Conservation (phyloP, 75 land plant genomes). For the Pinus taeda region DNA sequence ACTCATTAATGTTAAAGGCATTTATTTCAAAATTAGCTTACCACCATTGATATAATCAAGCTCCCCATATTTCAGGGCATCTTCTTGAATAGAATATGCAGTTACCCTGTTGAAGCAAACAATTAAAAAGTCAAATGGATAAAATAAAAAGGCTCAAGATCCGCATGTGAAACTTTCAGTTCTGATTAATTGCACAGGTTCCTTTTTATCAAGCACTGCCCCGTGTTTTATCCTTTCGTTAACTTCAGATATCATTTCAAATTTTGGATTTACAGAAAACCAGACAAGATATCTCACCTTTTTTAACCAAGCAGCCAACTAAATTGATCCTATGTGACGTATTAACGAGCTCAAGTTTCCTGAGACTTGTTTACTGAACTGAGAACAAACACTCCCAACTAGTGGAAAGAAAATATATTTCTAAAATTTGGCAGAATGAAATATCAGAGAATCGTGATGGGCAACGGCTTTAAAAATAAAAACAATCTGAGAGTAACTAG, state of each 20-base stretch:
- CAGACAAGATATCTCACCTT: background rate
- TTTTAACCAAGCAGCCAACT: background rate
- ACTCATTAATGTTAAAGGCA: too few relatives aligned
- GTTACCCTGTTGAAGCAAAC: conserved; percentile 45
- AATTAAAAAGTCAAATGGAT: background rate
- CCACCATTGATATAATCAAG: conserved; percentile 91
- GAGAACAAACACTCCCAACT: too few relatives aligned
- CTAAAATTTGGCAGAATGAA: too few relatives aligned
- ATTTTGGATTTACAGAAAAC: background rate
- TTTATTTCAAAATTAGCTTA: conserved; percentile 12
- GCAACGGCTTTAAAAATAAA: too few relatives aligned
- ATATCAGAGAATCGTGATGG: too few relatives aligned
- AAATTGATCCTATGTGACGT: background rate
- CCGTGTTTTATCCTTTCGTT: background rate
- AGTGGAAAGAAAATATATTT: too few relatives aligned
- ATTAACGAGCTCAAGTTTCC: background rate
- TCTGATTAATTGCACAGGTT: background rate
- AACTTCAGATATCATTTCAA: background rate
- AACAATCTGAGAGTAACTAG: too few relatives aligned
- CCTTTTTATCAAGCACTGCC: background rate
- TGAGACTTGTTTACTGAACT: background rate
- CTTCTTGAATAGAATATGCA: conserved; percentile 51
- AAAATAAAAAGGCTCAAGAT: background rate
- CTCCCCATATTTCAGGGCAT: conserved; percentile 62
- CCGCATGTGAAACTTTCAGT: background rate